Base-by-base conservation (phyloP, 2,329 filamentous ascomycete species). In the Alternaria triticimaculans region DNA sequence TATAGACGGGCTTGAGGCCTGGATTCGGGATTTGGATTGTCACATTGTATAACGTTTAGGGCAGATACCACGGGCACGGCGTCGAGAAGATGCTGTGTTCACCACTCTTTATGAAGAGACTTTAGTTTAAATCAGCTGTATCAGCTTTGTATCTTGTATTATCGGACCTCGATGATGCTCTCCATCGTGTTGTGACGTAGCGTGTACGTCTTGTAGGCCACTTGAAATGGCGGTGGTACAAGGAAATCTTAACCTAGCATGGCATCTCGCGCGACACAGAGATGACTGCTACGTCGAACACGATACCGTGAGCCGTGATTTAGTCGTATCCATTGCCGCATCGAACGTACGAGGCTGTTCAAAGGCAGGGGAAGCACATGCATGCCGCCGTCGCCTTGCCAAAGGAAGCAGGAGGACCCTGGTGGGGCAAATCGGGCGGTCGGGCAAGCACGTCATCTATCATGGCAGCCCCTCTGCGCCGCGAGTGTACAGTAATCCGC, bases 371-470 rank as follows among this genome's bases (percentile, higher is more conserved):
- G 15, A 41, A 41, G 37, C 37, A 18, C 37, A 41, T 41, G 48
- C 48, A 33, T 21, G 44, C 48, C 18, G 41, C 41, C 51, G 55
- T 44, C 26, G 55, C 50, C 23, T 60, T 64, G 55, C 53, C 63
- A 50, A 55, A 65, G 21, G 41, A 54, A 53, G 48, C 54, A 60
- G 61, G 63, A 58, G 66, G 59, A 61, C 56, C 56, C 49, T 67
- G 61, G 66, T 46, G 64, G 67, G 66, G 67, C 56, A 53, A 59
- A 51, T 62, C 64, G 65, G 65, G 58, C 49, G 63, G 63, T 70
- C 64, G 67, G 68, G 58, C 59, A 69, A 69, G 65, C 69, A 72
- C 69, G 69, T 72, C 69, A 72, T 70, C 33, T 23, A 59, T 55
- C 53, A 55, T 43, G n/a, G 54, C 63, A 69, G 66, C 67, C 67